A percentile compares a stretch with the other conserved stretches of the same genome.
phyloP scores from a whole-genome alignment of 306 rosid genomes.

The Malus fusca region DNA sequence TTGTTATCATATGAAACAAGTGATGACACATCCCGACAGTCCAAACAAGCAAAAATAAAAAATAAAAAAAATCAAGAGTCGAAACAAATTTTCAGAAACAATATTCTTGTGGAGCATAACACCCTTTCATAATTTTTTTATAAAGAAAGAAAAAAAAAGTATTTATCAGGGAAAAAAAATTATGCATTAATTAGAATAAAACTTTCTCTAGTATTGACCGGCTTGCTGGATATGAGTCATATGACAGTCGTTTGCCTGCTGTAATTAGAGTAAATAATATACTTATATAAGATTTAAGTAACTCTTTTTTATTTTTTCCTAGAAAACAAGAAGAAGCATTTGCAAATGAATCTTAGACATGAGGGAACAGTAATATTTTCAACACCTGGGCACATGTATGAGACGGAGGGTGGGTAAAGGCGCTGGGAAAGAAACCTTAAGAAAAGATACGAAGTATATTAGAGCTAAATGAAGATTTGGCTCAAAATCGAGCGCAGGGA shows the following conservation, averaged over 20 bases:
- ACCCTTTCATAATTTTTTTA: not conserved
- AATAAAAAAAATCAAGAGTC: not conserved
- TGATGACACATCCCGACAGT: not conserved
- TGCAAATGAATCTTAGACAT: not conserved
- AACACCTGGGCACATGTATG: constrained; percentile 6
- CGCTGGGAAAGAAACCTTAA: too few species aligned
- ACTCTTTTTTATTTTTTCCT: not conserved
- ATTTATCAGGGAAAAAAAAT: too few species aligned
- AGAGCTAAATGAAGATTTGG: too few species aligned
- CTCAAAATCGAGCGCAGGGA: accelerated
- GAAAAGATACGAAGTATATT: too few species aligned
- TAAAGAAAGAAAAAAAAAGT: not conserved
- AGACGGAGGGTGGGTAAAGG: too few species aligned
- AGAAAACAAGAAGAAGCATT: not conserved
- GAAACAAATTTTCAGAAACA: not conserved
- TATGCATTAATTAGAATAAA: too few species aligned
- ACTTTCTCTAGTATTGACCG: not conserved
- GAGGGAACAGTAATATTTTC: not conserved
- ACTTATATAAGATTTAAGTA: not conserved
- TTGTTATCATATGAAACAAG: not conserved
- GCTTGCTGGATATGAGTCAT: not conserved
- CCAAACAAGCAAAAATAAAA: not conserved
- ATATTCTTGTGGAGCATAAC: not conserved
- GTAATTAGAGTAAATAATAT: not conserved
- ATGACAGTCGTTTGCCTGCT: too few species aligned